Conservation (phyloP, 768 basidiomycete species). For the Leccinum broughii region DNA sequence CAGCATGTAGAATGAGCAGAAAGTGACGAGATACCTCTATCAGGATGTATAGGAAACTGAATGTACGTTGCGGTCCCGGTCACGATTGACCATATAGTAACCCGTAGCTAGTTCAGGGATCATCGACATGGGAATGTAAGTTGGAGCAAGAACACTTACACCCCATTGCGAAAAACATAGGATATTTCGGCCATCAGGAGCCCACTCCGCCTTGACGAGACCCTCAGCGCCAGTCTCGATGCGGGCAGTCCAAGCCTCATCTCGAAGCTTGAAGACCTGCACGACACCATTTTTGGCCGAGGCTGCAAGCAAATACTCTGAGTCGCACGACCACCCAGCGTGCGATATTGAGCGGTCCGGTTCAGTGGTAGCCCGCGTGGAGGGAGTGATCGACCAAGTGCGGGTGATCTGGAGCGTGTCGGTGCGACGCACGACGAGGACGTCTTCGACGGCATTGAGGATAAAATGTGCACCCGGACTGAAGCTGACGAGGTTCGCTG, state of each 20-base stretch:
- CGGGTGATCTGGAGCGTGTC: conserved; percentile 82
- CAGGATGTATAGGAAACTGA: conserved; percentile 81
- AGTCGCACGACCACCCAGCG: conserved; percentile 84
- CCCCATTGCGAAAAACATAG: conserved; percentile 94
- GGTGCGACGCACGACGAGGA: conserved; percentile 80
- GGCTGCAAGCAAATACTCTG: conserved; percentile 81
- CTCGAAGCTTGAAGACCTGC: conserved; percentile 75
- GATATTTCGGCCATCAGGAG: conserved; percentile 77
- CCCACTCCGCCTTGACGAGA: conserved; percentile 87
- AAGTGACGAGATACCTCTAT: conserved; percentile 54
- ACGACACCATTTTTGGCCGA: conserved; percentile 71
- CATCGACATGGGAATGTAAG: conserved; percentile 4
- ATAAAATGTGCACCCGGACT: conserved; percentile 88
- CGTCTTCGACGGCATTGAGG: conserved; percentile 74
- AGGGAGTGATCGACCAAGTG: conserved; percentile 69
- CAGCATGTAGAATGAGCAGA: neutral
- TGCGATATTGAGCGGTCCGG: conserved; percentile 60
- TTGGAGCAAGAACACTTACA: conserved; percentile 51
- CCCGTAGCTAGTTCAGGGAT: conserved; percentile 58
- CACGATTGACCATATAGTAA: conserved; percentile 83
- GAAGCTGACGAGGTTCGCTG: conserved; percentile 69
- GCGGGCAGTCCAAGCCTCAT: conserved; percentile 75
- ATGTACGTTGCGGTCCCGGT: conserved; percentile 79
- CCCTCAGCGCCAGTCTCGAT: conserved; percentile 85
- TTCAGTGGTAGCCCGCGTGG: conserved; percentile 42